phyloP scores from a whole-genome alignment of 1,284 basidiomycete genomes.

The Apiotrichum brassicae region DNA sequence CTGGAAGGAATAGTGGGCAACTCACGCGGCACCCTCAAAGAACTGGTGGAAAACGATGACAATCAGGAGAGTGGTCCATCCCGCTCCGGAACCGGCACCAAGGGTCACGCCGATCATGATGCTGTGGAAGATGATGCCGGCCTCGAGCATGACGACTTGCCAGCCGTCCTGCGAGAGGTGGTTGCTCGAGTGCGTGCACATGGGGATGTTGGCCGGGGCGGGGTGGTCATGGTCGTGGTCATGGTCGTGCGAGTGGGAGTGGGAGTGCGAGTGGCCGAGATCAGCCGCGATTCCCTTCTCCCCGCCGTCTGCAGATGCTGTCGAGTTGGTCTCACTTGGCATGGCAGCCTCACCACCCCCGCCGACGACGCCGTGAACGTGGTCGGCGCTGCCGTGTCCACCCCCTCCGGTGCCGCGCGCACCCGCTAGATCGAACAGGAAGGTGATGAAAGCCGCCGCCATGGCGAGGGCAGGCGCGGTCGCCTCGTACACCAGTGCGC shows the following conservation, averaged over 20 bases:
- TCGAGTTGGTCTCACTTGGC: not conserved
- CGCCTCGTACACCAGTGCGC: conserved; percentile 46
- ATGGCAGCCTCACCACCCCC: not conserved
- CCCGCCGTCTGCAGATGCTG: not conserved
- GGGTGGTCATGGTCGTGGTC: not conserved
- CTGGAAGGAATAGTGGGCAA: not conserved
- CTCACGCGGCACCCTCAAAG: conserved; percentile 27
- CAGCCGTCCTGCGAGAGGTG: conserved; percentile 10
- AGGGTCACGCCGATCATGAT: conserved; percentile 30
- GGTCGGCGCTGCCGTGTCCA: not conserved
- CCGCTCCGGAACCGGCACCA: conserved; percentile 21
- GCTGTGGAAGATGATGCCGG: conserved; percentile 48
- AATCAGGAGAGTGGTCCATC: conserved; percentile 26
- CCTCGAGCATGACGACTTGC: conserved; percentile 46
- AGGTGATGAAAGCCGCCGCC: conserved; percentile 36
- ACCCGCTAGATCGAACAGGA: conserved; percentile 43
- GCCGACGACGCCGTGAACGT: conserved; percentile 14
- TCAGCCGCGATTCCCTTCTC: not conserved
- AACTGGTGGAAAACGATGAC: conserved; percentile 37
- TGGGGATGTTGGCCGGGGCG: not conserved
- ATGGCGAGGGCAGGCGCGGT: conserved; percentile 46
- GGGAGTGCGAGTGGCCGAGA: not conserved
- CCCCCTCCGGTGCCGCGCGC: conserved; percentile 14
- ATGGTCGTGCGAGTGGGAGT: not conserved
- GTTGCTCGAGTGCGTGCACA: not conserved